Evolutionary conservation across 2,329 filamentous ascomycete genomes (phyloP).

Genomic region (Dendryphion nanum): DNA sequence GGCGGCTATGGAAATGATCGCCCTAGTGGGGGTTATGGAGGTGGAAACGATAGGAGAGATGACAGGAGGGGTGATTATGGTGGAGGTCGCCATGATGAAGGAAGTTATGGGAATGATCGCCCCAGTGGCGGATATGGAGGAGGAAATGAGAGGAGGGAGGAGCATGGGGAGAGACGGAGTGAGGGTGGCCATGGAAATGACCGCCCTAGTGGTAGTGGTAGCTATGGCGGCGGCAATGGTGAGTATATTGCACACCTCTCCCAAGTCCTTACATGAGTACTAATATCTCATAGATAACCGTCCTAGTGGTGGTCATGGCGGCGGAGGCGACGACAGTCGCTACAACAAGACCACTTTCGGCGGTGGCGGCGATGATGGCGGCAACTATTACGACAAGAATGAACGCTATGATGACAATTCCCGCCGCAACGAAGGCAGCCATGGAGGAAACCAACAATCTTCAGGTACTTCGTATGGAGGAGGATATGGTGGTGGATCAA

Average conservation of each 20-base stretch:
- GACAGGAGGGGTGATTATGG: conserved; percentile 2
- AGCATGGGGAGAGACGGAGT: conserved; percentile 10
- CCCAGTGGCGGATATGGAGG: conserved; percentile 1
- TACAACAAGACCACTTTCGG: conserved; percentile 10
- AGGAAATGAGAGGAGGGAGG: no score
- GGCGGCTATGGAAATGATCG: conserved; percentile 16
- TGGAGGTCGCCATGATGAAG: conserved; percentile 1
- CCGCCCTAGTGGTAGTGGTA: conserved; percentile 8
- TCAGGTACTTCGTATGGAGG: conserved; percentile 44
- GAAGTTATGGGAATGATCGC: conserved; percentile 9
- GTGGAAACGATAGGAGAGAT: conserved; percentile 5
- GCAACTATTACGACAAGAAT: conserved; percentile 17
- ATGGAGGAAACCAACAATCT: conserved; percentile 31
- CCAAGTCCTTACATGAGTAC: no score
- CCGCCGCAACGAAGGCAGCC: conserved; percentile 20
- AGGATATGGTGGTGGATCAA: conserved; percentile 38
- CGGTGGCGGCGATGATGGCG: conserved; percentile 16
- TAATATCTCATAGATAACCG: no score
- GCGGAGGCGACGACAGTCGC: conserved; percentile 14
- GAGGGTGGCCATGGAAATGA: conserved; percentile 17
- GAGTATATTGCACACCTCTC: conserved; percentile 8
- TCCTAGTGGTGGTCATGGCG: conserved; percentile 7
- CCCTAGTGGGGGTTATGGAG: conserved; percentile 9
- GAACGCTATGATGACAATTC: conserved; percentile 5
- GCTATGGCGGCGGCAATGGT: conserved; percentile 4